Conservation (phyloP, 1,284 basidiomycete species). For the Pyrrhoderma lamaoense region DNA sequence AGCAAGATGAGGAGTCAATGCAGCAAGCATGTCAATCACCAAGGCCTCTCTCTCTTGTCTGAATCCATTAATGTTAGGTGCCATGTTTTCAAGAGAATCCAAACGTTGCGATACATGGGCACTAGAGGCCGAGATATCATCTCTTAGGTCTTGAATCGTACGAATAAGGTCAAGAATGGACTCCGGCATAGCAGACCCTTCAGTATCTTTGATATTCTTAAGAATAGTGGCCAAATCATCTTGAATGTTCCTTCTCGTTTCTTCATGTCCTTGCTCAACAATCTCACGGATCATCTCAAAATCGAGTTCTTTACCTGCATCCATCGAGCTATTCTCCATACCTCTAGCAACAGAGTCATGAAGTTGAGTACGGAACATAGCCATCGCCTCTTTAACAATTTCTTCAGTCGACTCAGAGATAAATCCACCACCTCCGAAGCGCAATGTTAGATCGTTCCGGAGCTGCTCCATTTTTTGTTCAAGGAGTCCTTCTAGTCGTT, state of each 20-base stretch:
- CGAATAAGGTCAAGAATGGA: conserved; percentile 9
- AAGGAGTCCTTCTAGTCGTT: conserved; percentile 49
- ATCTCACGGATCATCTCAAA: conserved; percentile 66
- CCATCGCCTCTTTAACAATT: conserved; percentile 57
- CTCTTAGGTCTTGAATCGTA: conserved; percentile 10
- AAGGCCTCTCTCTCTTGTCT: conserved; percentile 44
- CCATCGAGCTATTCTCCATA: conserved; percentile 57
- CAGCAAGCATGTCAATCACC: conserved; percentile 50
- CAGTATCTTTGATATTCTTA: conserved; percentile 22
- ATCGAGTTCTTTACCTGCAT: conserved; percentile 69
- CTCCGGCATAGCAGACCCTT: neutral
- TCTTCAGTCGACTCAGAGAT: conserved; percentile 44
- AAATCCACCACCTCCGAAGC: conserved; percentile 19
- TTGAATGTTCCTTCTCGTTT: conserved; percentile 49
- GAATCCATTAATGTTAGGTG: neutral
- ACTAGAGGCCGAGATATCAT: conserved; percentile 8
- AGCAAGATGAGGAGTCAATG: conserved; percentile 53
- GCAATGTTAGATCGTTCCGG: conserved; percentile 32
- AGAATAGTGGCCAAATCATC: conserved; percentile 46
- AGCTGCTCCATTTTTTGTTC: conserved; percentile 61
- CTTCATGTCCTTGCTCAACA: conserved; percentile 59
- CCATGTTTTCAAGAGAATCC: conserved; percentile 25
- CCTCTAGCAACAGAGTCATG: conserved; percentile 51
- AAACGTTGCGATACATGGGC: conserved; percentile 10
- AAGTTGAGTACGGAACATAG: conserved; percentile 59